Evolutionary conservation across 2,329 filamentous ascomycete genomes (phyloP).

Genomic region (Diplodia sapinea): DNA sequence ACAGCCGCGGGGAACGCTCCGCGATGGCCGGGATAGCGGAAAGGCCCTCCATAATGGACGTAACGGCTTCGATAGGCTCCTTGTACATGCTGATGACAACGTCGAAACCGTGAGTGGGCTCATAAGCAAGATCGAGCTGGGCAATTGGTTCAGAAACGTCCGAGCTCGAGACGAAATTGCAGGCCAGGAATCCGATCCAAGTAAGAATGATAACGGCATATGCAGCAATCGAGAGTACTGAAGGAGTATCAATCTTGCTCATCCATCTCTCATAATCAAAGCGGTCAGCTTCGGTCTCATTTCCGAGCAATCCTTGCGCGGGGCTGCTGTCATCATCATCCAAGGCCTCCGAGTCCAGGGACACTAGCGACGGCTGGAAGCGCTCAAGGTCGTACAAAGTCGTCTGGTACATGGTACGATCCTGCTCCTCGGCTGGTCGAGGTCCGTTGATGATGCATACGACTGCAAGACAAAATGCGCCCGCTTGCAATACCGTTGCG

Average conservation of each 20-base stretch:
- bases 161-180: constrained; percentile 13
- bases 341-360: neutral
- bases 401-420: neutral
- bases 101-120: constrained; percentile 37
- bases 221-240: constrained; percentile 24
- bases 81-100: constrained; percentile 50
- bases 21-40: constrained; percentile 36
- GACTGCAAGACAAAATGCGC: constrained; percentile 28
- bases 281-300: neutral
- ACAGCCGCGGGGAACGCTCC: constrained; percentile 34
- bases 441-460: constrained; percentile 29
- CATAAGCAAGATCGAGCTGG: constrained; percentile 37
- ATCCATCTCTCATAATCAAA: neutral
- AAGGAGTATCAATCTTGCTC: constrained; percentile 1
- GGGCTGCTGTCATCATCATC: constrained; percentile 17
- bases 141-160: constrained; percentile 10
- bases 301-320: constrained; percentile 9
- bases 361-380: neutral
- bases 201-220: constrained; percentile 18
- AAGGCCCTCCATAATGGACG: constrained; percentile 37
- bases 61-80: constrained; percentile 41
- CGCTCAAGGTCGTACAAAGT: constrained; percentile 18
- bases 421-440: neutral
- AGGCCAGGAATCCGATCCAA: constrained; percentile 23
- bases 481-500: constrained; percentile 31